Evolutionary conservation across 2,329 filamentous ascomycete genomes (phyloP).

Genomic region (Arthroderma uncinatum): DNA sequence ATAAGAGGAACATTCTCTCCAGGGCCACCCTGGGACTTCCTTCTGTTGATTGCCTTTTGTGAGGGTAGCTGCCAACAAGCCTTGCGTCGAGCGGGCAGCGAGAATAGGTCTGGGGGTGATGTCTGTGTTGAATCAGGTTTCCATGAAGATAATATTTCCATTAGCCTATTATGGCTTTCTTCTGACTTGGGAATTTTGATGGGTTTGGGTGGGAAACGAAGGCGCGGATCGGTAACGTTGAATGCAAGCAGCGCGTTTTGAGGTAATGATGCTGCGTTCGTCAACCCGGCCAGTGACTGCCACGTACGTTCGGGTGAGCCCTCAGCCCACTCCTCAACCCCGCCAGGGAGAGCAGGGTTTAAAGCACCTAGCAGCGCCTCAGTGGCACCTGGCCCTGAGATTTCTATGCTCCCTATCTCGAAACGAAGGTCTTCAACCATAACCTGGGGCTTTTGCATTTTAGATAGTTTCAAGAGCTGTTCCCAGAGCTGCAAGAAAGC

Average conservation of each 20-base stretch:
- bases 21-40: slow-evolving; percentile 53
- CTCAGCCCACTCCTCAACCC: slow-evolving; percentile 13
- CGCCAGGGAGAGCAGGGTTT: slow-evolving; percentile 36
- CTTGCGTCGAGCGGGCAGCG: slow-evolving; percentile 52
- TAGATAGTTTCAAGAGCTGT: slow-evolving; percentile 47
- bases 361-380: slow-evolving; percentile 65
- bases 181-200: slow-evolving; percentile 32
- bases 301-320: slow-evolving; percentile 31
- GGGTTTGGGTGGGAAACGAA: slow-evolving; percentile 61
- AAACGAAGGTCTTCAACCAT: slow-evolving; percentile 57
- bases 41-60: slow-evolving; percentile 70
- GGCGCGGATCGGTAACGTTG: slow-evolving; percentile 63
- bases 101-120: slow-evolving; percentile 49
- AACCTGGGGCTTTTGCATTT: slow-evolving; percentile 50
- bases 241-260: slow-evolving; percentile 61
- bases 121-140: slow-evolving; percentile 45
- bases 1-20: slow-evolving; percentile 51
- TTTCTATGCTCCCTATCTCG: slow-evolving; percentile 60
- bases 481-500: slow-evolving; percentile 56
- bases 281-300: slow-evolving; percentile 41
- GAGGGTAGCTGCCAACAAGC: slow-evolving; percentile 57
- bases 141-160: slow-evolving; percentile 56
- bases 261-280: slow-evolving; percentile 60
- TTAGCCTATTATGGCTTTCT: slow-evolving; percentile 34
- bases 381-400: slow-evolving; percentile 63